phyloP scores from a whole-genome alignment of 2,329 filamentous ascomycete species.

The Chaetomium sp. region DNA sequence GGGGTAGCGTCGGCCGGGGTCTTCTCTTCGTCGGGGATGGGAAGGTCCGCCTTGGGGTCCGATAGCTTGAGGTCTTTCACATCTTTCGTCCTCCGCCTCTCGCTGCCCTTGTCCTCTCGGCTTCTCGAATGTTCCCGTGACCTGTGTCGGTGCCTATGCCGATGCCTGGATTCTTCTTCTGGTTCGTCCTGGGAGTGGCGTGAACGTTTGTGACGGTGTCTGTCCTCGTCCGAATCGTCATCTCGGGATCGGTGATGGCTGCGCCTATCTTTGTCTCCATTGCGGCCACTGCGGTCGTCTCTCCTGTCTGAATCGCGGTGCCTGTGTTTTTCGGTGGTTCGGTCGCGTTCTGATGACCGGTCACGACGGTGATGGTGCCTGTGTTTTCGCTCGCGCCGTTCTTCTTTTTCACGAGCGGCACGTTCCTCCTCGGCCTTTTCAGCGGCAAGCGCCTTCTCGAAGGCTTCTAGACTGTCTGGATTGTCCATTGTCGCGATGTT shows the following conservation, averaged over 20 bases:
- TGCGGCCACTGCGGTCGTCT: slow-evolving; percentile 39
- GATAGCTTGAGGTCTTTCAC: slow-evolving; percentile 46
- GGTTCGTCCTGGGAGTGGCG: slow-evolving; percentile 57
- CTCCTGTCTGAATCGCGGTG: slow-evolving; percentile 40
- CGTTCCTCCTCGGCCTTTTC: slow-evolving; percentile 41
- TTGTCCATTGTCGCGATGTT: slow-evolving; percentile 31
- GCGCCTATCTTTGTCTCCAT: slow-evolving; percentile 37
- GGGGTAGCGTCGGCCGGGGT: slow-evolving; percentile 39
- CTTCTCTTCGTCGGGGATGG: slow-evolving; percentile 55
- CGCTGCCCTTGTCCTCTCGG: slow-evolving; percentile 31
- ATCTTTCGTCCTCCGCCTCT: slow-evolving; percentile 40
- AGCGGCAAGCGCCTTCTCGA: slow-evolving; percentile 45
- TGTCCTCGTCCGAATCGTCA: slow-evolving; percentile 50
- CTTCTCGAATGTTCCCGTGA: slow-evolving; percentile 39
- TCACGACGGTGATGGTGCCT: slow-evolving; percentile 40
- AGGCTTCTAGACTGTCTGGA: slow-evolving; percentile 41
- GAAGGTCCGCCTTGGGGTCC: slow-evolving; percentile 54
- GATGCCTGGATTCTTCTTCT: slow-evolving; percentile 33
- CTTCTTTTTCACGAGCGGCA: slow-evolving; percentile 34
- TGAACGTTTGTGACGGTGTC: slow-evolving; percentile 66
- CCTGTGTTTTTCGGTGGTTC: slow-evolving; percentile 24
- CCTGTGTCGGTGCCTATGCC: slow-evolving; percentile 51
- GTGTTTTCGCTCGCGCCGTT: slow-evolving; percentile 37
- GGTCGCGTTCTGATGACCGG: slow-evolving; percentile 32
- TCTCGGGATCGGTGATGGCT: slow-evolving; percentile 42